A percentile compares a stretch with the other conserved stretches of the same genome.
Evolutionary conservation across 139 green algal species (phyloP).

Genomic region (Picochlorum sp.): DNA sequence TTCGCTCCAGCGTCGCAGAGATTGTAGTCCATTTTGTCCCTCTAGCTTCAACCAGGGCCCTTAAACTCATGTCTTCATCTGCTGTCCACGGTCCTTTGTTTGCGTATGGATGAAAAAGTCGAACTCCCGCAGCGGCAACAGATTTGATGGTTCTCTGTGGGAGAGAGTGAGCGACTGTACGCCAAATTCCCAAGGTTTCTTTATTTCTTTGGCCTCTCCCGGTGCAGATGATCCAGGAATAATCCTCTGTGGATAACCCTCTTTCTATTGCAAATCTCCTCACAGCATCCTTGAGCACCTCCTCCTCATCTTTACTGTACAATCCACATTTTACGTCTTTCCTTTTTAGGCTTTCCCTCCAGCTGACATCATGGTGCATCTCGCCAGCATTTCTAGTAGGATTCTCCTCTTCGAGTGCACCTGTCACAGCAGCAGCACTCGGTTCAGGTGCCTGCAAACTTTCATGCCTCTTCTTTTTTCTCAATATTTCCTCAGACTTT

Average conservation of each 20-base stretch:
- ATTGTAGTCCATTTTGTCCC: slow-evolving; percentile 50
- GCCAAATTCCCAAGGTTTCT: slow-evolving; percentile 14
- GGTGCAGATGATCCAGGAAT: slow-evolving; percentile 23
- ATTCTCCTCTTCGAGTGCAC: neutral
- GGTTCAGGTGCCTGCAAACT: neutral
- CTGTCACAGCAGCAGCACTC: neutral
- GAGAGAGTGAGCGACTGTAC: slow-evolving; percentile 30
- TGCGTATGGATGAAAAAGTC: slow-evolving; percentile 32
- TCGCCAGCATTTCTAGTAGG: neutral
- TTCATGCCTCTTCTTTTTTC: neutral
- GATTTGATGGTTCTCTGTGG: slow-evolving; percentile 51
- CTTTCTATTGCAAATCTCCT: slow-evolving; percentile 18
- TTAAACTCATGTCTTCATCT: slow-evolving; percentile 41
- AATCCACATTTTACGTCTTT: slow-evolving; percentile 42
- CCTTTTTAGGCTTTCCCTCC: slow-evolving; percentile 31
- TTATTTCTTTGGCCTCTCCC: slow-evolving; percentile 13
- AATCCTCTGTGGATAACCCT: slow-evolving; percentile 4
- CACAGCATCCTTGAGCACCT: slow-evolving; percentile 23
- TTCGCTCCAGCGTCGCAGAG: slow-evolving; percentile 27
- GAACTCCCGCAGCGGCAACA: slow-evolving; percentile 37
- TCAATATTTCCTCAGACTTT: no score
- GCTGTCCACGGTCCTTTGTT: slow-evolving; percentile 44
- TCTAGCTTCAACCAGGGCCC: slow-evolving; percentile 27
- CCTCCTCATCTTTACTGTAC: slow-evolving; percentile 40
- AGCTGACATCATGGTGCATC: slow-evolving; percentile 1